phyloP scores from a whole-genome alignment of 805 yeast species.

The Lachancea waltii region DNA sequence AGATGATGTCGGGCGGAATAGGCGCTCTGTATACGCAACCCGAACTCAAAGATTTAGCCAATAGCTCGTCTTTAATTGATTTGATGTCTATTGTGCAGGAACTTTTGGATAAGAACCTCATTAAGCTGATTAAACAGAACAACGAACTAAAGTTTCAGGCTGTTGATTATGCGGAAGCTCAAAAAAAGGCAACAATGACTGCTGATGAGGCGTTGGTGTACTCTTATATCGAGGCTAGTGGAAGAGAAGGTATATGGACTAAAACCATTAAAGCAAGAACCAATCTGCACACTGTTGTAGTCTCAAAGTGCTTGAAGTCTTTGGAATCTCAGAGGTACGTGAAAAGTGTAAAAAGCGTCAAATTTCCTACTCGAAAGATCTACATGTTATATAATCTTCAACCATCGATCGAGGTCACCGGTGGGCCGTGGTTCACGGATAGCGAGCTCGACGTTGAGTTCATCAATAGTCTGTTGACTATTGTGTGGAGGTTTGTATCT shows the following conservation, averaged over 20 bases:
- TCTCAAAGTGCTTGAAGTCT: slow-evolving; percentile 70
- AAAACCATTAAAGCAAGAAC: slow-evolving; percentile 84
- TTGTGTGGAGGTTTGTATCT: slow-evolving; percentile 83
- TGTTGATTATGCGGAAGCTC: slow-evolving; percentile 66
- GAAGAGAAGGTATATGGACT: slow-evolving; percentile 95
- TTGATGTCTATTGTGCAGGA: slow-evolving; percentile 46
- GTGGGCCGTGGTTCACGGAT: slow-evolving; percentile 99
- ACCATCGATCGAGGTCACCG: slow-evolving; percentile 93
- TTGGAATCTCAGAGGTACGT: slow-evolving; percentile 77
- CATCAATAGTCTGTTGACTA: slow-evolving; percentile 73
- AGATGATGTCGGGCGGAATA: slow-evolving; percentile 51
- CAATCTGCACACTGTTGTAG: slow-evolving; percentile 87
- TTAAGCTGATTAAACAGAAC: slow-evolving; percentile 63
- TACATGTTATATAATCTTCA: slow-evolving; percentile 92
- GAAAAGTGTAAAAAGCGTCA: slow-evolving; percentile 85
- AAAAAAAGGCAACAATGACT: slow-evolving; percentile 66
- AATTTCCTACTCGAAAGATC: slow-evolving; percentile 88
- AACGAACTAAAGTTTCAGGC: slow-evolving; percentile 70
- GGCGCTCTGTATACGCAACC: slow-evolving; percentile 56
- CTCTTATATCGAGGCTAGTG: slow-evolving; percentile 85
- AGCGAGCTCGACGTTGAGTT: slow-evolving; percentile 91
- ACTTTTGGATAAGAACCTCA: slow-evolving; percentile 48
- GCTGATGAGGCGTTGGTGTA: slow-evolving; percentile 89
- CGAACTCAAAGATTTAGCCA: slow-evolving; percentile 52
- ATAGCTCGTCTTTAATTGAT: slow-evolving; percentile 38